A percentile compares a stretch with the other conserved stretches of the same genome.
These are phyloP conservation scores for Cladosporium halotolerans DNA, from an alignment of 2,329 filamentous ascomycete species.

Conservation along the genomic window DNA sequence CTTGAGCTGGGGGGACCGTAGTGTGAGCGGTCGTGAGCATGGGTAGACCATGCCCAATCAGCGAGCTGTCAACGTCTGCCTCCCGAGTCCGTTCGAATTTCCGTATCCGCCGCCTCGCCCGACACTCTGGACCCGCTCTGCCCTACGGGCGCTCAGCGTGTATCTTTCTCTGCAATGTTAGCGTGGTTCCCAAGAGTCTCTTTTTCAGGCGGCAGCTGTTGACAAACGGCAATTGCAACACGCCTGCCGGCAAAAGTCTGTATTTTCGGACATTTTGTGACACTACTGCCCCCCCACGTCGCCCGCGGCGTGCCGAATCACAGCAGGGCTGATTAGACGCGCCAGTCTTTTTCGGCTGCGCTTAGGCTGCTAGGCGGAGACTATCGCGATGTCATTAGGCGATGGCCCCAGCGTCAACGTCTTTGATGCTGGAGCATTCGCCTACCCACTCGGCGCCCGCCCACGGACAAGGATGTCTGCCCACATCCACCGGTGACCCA, in stretches of 20 bases:
- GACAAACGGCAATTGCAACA: no score
- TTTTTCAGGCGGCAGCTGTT: no score
- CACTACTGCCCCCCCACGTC: no score
- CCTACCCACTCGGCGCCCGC: slow-evolving; percentile 8
- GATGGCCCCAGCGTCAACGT: slow-evolving; percentile 4
- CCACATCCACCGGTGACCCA: slow-evolving; percentile 8
- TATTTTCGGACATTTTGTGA: no score
- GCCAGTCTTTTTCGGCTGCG: slow-evolving; percentile 3
- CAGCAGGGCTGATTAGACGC: background rate
- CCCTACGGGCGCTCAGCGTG: background rate
- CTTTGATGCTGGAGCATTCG: slow-evolving; percentile 9
- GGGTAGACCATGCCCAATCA: slow-evolving; percentile 6
- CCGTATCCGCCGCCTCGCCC: background rate
- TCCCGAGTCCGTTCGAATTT: no score
- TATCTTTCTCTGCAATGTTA: no score
- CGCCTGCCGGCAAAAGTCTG: no score
- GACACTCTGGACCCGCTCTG: slow-evolving; percentile 6
- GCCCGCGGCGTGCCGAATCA: no score
- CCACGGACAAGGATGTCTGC: slow-evolving; percentile 5
- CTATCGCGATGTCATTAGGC: slow-evolving; percentile 7
- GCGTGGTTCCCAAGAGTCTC: no score
- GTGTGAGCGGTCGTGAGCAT: background rate
- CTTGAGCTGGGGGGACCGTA: no score
- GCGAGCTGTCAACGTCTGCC: background rate
- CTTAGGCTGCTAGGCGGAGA: background rate